Evolutionary conservation across 805 yeast species (phyloP).

Genomic region (Cephaloascus fragrans): DNA sequence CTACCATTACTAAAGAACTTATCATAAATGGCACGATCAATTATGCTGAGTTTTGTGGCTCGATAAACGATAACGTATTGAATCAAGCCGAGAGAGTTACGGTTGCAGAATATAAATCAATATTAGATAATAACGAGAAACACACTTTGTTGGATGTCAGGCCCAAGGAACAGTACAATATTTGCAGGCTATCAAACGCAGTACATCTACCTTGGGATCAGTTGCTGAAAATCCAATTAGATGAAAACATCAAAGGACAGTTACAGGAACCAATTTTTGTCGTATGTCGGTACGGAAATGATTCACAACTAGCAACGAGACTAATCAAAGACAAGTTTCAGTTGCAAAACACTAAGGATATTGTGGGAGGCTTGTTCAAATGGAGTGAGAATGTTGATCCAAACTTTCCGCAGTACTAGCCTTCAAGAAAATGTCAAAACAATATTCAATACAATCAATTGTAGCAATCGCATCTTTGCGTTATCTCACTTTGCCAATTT

Average conservation of each 20-base stretch:
- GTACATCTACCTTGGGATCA: conserved; percentile 54
- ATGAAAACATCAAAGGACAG: conserved; percentile 9
- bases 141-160: conserved; percentile 66
- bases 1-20: conserved; percentile 34
- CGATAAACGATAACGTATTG: conserved; percentile 33
- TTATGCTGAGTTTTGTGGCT: conserved; percentile 73
- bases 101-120: conserved; percentile 21
- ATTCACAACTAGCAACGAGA: conserved; percentile 70
- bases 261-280: conserved; percentile 31
- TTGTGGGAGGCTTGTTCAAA: conserved; percentile 66
- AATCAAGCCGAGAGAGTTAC: conserved; percentile 35
- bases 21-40: conserved; percentile 42
- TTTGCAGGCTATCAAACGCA: conserved; percentile 51
- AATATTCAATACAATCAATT: not conserved
- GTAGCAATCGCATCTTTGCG: not conserved
- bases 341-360: conserved; percentile 45
- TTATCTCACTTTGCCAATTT: not conserved
- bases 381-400: conserved; percentile 60
- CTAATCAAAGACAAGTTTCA: conserved; percentile 42
- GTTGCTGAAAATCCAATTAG: conserved; percentile 20
- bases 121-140: conserved; percentile 9
- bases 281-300: conserved; percentile 85
- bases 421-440: not conserved
- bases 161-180: conserved; percentile 64
- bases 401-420: conserved; percentile 51